A percentile compares a stretch with the other conserved stretches of the same genome.
Conservation (phyloP, 2,329 filamentous ascomycete genomes). For the Botryotinia narcissicola region DNA sequence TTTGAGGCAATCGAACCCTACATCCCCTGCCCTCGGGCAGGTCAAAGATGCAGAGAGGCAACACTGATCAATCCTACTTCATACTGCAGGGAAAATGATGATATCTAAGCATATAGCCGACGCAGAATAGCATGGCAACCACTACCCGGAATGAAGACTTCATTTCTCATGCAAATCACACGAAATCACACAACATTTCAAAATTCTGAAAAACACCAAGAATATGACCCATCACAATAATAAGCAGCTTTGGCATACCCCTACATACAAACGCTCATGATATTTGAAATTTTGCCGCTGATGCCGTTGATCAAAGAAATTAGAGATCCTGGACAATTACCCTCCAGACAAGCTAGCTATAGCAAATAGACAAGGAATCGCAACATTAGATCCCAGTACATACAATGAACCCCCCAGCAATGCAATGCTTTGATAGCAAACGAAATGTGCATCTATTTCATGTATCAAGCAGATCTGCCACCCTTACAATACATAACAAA, state of each 20-base stretch:
- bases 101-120: not conserved
- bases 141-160: not conserved
- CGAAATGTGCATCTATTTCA: slow-evolving; percentile 8
- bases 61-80: not conserved
- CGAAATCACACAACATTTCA: not conserved
- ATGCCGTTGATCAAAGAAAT: slow-evolving; percentile 3
- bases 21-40: not conserved
- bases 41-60: not conserved
- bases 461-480: slow-evolving; percentile 14
- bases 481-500: slow-evolving; percentile 18
- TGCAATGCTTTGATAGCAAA: slow-evolving; percentile 12
- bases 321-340: not conserved
- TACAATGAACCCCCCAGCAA: slow-evolving; percentile 10
- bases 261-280: slow-evolving; percentile 17
- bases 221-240: not conserved
- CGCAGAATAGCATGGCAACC: not conserved
- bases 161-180: not conserved
- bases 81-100: not conserved
- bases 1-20: not conserved
- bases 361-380: slow-evolving; percentile 3
- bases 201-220: not conserved
- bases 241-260: slow-evolving; percentile 4
- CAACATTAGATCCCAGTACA: not conserved
- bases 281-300: not conserved
- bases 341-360: slow-evolving; percentile 10